Evolutionary conservation across 2,329 filamentous ascomycete genomes (phyloP), one percentile per base, ranked within the genome.

Genomic region (Xenoacremonium recifei): DNA sequence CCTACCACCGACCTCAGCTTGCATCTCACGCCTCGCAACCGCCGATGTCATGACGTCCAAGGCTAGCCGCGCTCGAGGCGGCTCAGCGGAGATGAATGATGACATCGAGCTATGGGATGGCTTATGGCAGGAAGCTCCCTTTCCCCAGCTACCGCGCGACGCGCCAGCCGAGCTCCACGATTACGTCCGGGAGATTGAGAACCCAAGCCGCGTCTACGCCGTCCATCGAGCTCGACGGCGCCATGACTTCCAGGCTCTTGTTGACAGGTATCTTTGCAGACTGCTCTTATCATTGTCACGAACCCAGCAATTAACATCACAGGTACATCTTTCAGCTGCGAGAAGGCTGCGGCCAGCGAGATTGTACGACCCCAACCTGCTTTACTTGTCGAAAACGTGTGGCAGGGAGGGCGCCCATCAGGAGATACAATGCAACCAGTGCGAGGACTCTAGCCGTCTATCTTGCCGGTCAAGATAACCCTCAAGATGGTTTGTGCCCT

Each of bases 321-420:
- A 92, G 87, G 56, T 95, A 87, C 60, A 82, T 91, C 37, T 72
- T 79, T 23, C 90, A 96, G 66, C 79, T 96, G n/a, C 80, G 89
- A 42, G 78, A 87, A 51, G 90, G 90, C 49, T 96, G 90, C 61
- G 80, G 80, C 48, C 79, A 78, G 50, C 69, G 75, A 39, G 71
- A 75, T 38, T 96, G 90, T 66, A 73, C 72, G 25, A 92, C 83
- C 2, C 68, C 88, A 12, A 92, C 88, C 12, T 96, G 90, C 68
- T 85, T 92, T 58, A 89, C 84, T 47, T 89, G 80, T 61, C 82
- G 87, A 41, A 85, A 79, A 63, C 79, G 86, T 51, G 69, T 84
- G 30, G 77, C 80, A 19, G 79, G 77, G 23, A 80, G 80, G 49
- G 77, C 77, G 1, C 89, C 89, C 3, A 78, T 89, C 53, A 83